These are phyloP conservation scores for Elaeis guineensis DNA, from an alignment of 176 grass and related monocot genomes.

Conservation along the genomic window DNA sequence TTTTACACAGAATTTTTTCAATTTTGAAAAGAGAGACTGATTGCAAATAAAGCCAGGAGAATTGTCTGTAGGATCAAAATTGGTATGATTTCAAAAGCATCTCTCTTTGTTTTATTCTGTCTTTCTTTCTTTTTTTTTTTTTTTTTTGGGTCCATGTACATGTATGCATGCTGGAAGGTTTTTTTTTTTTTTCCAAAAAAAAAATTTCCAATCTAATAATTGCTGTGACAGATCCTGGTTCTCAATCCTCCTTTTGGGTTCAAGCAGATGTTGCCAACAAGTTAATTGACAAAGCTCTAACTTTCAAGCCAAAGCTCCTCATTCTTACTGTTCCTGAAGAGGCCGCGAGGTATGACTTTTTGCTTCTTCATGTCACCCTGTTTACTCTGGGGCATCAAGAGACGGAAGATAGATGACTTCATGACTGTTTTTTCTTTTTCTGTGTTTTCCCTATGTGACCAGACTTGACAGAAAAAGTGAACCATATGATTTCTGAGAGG, in stretches of 20 bases:
- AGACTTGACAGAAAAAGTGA: constrained; percentile 64
- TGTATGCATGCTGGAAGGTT: neutral
- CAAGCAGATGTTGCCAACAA: constrained; percentile 84
- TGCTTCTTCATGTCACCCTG: too few relatives aligned
- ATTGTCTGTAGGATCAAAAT: constrained; percentile 53
- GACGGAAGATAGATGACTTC: too few relatives aligned
- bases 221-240: constrained; percentile 70
- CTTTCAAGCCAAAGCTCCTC: constrained; percentile 83
- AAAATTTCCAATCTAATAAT: neutral
- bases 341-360: constrained; percentile 51
- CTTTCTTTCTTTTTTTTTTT: too few relatives aligned
- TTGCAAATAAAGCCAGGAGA: constrained; percentile 57
- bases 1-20: constrained; percentile 48
- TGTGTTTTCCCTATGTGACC: constrained; percentile 11
- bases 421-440: neutral
- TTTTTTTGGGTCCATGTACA: neutral
- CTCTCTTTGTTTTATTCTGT: too few relatives aligned
- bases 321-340: constrained; percentile 91
- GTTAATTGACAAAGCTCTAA: constrained; percentile 78
- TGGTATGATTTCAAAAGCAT: constrained; percentile 35
- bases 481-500: constrained; percentile 86
- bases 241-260: constrained; percentile 93
- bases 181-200: neutral
- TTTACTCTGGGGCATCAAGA: too few relatives aligned
- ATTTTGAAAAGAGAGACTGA: constrained; percentile 90